Evolutionary conservation across 2,329 filamentous ascomycete genomes (phyloP), one percentile per base, ranked within the genome.

Genomic region (Diplodia scrobiculata): DNA sequence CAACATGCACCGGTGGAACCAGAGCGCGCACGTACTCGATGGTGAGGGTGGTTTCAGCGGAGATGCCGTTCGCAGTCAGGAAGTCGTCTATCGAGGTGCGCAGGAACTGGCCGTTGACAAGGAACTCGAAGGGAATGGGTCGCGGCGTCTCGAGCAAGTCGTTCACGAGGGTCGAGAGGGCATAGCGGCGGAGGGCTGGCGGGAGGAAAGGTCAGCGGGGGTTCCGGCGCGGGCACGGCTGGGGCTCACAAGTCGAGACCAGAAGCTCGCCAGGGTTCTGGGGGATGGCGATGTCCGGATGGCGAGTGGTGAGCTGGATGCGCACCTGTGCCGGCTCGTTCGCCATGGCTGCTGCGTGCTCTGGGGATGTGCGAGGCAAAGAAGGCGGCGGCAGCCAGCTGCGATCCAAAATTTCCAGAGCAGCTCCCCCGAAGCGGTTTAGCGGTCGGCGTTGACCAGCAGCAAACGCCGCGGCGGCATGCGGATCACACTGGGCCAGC

Each of bases 1-100:
- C 90, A 71, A 96, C 88, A 77, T 95, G 94, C 41, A 91, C 84
- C 19, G 95, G 95, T 7, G 95, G 95, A 68, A 97, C 87, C 71
- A 97, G 82, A 69, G 92, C 95, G 72, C 92, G 89, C 41, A 97
- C 92, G 79, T 98, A 99, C 81, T 98, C 93, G 66, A 99, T 85
- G 41, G 89, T 90, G 63, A 99, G 81, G 3, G 90, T 94, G 4
- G 89, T 90, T 81, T 99, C 95, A 50, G 92, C 86, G 21, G 92
- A 97, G 68, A 98, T 88, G 59, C 94, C 94, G 73, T 95, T 91
- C 68, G 88, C 83, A 17, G 88, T 88, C 68, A 99, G 87, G 79
- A 96, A 97, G 73, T 97, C 91, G 76, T 97, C 91, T 70, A 99
- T 86, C 19, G 91, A 92, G 29, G 92, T 91, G 68, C 91, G 89